phyloP scores from a whole-genome alignment of 148 eudicot species.

The Nepenthes mirabilis region DNA sequence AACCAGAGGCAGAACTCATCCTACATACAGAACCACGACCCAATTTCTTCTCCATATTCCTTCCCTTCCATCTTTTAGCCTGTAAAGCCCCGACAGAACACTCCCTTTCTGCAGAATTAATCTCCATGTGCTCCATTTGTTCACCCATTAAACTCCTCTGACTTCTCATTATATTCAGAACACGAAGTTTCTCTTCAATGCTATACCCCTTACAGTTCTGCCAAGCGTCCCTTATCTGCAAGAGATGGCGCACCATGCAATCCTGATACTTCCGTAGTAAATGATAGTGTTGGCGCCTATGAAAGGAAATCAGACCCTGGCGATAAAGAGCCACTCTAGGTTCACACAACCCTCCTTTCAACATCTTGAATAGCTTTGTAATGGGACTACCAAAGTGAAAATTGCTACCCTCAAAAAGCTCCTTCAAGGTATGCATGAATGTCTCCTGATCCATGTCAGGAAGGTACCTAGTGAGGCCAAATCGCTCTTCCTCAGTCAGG shows the following conservation, averaged over 20 bases:
- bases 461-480: conserved; percentile 55
- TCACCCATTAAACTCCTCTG: conserved; percentile 70
- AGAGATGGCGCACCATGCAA: conserved; percentile 48
- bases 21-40: conserved; percentile 23
- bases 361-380: conserved; percentile 51
- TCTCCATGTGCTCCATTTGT: conserved; percentile 48
- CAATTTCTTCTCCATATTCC: conserved; percentile 25
- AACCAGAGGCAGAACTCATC: conserved; percentile 22
- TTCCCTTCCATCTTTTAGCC: conserved; percentile 41
- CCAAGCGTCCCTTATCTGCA: conserved; percentile 84
- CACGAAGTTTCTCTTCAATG: conserved; percentile 87
- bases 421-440: conserved; percentile 72
- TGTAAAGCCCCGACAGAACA: conserved; percentile 41
- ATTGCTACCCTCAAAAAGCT: conserved; percentile 67
- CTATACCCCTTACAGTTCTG: conserved; percentile 64
- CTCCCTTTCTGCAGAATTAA: conserved; percentile 61
- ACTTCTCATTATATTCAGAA: conserved; percentile 62
- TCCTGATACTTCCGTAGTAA: conserved; percentile 65
- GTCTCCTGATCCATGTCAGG: conserved; percentile 92
- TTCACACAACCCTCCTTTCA: conserved; percentile 90
- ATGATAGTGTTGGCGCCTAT: conserved; percentile 66
- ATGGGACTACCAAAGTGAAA: conserved; percentile 82
- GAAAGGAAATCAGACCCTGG: conserved; percentile 70
- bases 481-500: conserved; percentile 79
- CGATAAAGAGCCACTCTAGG: conserved; percentile 87